Percentiles rank a stretch among this genome's conserved stretches.
These are phyloP conservation scores for Uromyces viciae-fabae DNA, from an alignment of 1,284 basidiomycete genomes.

Conservation along the genomic window DNA sequence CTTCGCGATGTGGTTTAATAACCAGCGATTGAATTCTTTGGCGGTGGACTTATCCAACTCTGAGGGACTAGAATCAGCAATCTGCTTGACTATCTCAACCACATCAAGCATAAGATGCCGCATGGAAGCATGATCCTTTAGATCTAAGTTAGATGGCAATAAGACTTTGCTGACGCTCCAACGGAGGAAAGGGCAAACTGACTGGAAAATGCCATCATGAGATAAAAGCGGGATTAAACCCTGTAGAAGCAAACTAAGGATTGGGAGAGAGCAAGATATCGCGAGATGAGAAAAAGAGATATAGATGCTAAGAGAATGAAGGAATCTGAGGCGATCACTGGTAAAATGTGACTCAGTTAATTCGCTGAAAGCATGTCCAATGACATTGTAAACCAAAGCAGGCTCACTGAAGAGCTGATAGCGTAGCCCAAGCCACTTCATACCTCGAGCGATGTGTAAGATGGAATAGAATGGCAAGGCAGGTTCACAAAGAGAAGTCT, in stretches of 20 bases:
- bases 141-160: neutral
- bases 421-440: constrained; percentile 33
- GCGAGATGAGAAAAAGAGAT: constrained; percentile 57
- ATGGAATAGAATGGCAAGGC: constrained; percentile 39
- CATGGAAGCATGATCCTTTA: constrained; percentile 15
- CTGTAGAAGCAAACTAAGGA: constrained; percentile 48
- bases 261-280: constrained; percentile 63
- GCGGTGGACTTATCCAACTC: neutral
- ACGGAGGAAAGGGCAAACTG: constrained; percentile 20
- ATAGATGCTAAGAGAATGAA: constrained; percentile 71
- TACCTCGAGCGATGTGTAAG: constrained; percentile 15
- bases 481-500: constrained; percentile 14
- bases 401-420: constrained; percentile 27
- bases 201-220: constrained; percentile 27
- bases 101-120: constrained; percentile 15
- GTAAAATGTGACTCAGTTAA: constrained; percentile 70
- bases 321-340: constrained; percentile 74
- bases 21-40: constrained; percentile 28
- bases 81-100: constrained; percentile 5
- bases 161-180: constrained; percentile 34
- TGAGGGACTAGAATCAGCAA: constrained; percentile 19
- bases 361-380: constrained; percentile 69
- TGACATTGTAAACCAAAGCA: constrained; percentile 66
- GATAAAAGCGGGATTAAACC: constrained; percentile 27
- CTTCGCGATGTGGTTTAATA: constrained; percentile 21